These are phyloP conservation scores for Metarhizium humberi DNA, from an alignment of 2,329 filamentous ascomycete species.

Conservation along the genomic window DNA sequence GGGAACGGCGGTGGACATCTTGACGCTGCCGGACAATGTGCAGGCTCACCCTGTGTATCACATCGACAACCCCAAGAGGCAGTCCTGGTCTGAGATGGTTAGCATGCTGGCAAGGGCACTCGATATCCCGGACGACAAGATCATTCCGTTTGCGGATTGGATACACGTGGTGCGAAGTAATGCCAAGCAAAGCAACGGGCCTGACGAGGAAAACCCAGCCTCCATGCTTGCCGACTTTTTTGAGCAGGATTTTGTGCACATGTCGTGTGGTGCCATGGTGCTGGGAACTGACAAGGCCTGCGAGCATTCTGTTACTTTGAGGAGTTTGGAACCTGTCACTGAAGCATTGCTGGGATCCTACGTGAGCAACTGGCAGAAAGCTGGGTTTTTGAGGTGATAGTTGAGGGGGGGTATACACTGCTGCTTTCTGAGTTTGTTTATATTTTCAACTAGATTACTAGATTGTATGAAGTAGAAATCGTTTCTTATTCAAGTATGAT, in stretches of 20 bases:
- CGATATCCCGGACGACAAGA: neutral
- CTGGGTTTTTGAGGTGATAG: conserved; percentile 1
- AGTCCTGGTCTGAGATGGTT: conserved; percentile 11
- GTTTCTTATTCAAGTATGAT: too few species aligned
- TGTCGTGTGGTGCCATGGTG: conserved; percentile 10
- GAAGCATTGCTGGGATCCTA: conserved; percentile 5
- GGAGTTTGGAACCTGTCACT: conserved; percentile 3
- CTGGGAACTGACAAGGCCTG: conserved; percentile 5
- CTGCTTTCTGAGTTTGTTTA: neutral
- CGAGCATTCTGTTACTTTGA: conserved; percentile 8
- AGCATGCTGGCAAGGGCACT: conserved; percentile 5
- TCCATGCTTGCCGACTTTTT: conserved; percentile 8
- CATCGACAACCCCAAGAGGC: conserved; percentile 14
- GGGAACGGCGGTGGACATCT: conserved; percentile 7
- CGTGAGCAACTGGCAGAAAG: conserved; percentile 3
- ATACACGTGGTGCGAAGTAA: conserved; percentile 1
- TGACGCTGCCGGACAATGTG: neutral
- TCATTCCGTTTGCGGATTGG: conserved; percentile 8
- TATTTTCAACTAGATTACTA: neutral
- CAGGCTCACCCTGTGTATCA: conserved; percentile 11
- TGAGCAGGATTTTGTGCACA: conserved; percentile 7
- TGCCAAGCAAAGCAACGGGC: neutral
- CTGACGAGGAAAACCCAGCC: conserved; percentile 6
- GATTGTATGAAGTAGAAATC: too few species aligned
- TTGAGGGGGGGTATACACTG: too few species aligned